These are phyloP conservation scores for Cicer cuneatum DNA, from an alignment of 306 rosid species.

Conservation along the genomic window DNA sequence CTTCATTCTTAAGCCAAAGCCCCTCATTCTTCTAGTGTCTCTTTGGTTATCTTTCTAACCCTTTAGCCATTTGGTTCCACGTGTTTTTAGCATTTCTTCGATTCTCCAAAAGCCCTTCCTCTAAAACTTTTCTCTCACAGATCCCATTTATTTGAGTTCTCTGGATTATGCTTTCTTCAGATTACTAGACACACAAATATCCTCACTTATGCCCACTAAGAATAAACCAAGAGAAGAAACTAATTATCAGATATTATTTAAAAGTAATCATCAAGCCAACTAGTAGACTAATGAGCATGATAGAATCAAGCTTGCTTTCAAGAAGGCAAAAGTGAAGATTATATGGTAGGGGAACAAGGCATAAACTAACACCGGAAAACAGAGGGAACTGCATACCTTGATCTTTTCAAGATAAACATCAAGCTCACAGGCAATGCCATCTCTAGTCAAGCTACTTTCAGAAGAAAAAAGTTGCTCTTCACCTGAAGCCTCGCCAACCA, in stretches of 20 bases:
- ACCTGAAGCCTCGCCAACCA: conserved; percentile 85
- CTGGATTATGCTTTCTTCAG: conserved; percentile 2
- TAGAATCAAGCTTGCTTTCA: conserved; percentile 34
- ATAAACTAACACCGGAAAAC: conserved; percentile 9
- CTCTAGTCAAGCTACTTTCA: conserved; percentile 57
- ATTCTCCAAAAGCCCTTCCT: not conserved
- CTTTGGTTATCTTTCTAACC: not conserved
- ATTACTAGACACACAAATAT: conserved; percentile 3
- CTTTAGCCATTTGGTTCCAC: not conserved
- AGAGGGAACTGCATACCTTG: conserved; percentile 60
- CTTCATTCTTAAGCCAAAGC: not conserved
- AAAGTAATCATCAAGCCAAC: conserved; percentile 26
- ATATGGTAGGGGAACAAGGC: not conserved
- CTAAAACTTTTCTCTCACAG: not conserved
- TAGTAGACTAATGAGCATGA: conserved; percentile 2
- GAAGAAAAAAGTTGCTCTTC: conserved; percentile 94
- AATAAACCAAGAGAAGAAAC: conserved; percentile 21
- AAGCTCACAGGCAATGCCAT: conserved; percentile 63
- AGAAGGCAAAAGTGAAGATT: conserved; percentile 13
- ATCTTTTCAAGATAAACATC: conserved; percentile 74
- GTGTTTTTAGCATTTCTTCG: not conserved
- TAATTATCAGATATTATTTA: conserved; percentile 12
- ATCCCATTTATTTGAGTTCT: not conserved
- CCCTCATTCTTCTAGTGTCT: not conserved
- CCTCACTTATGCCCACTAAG: not conserved